Evolutionary conservation across 805 yeast genomes (phyloP).

Genomic region (Yamadazyma ubonensis): DNA sequence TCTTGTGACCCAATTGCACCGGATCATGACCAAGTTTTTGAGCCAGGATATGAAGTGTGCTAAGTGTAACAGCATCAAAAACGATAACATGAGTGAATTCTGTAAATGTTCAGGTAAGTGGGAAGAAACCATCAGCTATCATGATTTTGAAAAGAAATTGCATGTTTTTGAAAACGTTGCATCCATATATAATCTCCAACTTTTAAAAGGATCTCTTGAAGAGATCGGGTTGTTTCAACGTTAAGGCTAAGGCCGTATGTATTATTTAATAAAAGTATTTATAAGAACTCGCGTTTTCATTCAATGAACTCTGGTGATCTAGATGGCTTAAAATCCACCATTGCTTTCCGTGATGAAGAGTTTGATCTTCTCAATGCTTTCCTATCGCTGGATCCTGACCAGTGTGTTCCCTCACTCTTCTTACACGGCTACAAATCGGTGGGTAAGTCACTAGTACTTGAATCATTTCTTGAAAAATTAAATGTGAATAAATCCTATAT

Average conservation of each 20-base stretch:
- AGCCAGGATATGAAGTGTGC: conserved; percentile 80
- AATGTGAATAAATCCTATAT: conserved; percentile 30
- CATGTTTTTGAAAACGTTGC: conserved; percentile 59
- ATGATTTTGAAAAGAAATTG: conserved; percentile 45
- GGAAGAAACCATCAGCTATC: conserved; percentile 54
- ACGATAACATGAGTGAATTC: conserved; percentile 64
- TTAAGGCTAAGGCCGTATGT: no score
- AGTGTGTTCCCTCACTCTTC: conserved; percentile 36
- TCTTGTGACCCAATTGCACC: conserved; percentile 62
- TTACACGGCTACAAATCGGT: conserved; percentile 50
- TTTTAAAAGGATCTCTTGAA: conserved; percentile 45
- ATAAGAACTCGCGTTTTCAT: neutral
- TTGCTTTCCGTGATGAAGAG: conserved; percentile 31
- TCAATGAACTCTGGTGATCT: neutral
- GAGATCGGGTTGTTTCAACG: conserved; percentile 12
- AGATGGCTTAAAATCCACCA: conserved; percentile 1
- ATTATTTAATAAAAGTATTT: neutral
- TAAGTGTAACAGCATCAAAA: conserved; percentile 69
- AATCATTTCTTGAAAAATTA: conserved; percentile 27
- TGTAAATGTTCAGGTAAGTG: conserved; percentile 91
- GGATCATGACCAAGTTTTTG: conserved; percentile 56
- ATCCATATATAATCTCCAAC: conserved; percentile 54
- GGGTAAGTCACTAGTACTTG: conserved; percentile 46
- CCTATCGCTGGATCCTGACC: conserved; percentile 25
- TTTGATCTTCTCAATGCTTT: conserved; percentile 35